Evolutionary conservation across 306 rosid species (phyloP), one percentile per base, ranked within the genome.

Genomic region (Biancaea sappan): DNA sequence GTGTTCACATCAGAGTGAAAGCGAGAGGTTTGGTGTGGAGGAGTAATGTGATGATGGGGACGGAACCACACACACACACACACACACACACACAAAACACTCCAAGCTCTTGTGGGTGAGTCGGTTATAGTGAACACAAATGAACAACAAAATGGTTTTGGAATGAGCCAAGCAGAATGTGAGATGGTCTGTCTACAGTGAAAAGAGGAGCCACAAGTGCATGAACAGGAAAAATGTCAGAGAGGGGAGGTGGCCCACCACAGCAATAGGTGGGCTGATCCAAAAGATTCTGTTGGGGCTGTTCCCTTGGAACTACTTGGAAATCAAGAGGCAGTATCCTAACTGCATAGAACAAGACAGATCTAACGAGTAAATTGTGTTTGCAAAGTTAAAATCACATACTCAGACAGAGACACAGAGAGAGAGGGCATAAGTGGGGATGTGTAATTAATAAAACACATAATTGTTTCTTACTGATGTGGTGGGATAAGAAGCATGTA

Each of bases 201-300:
- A 73, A 22, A 61, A 3, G 75, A 59, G 48, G 79, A 38, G 62
- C 76, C 34, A 75, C 41, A 76, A 66, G 62, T 74, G 83, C 84
- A 77, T 77, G 74, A 85, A 78, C 72, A 58, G 29, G 46, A 47
- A 60, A 22, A 46, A 34, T 62, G 58, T 82, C 82, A 67, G 28
- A 77, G n/a, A 56, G 6, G 52, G 47, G 76, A 48, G 48, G 79
- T 54, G 82, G 75, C 91, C 92, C 91, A 84, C 89, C 59, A 25
- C 31, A 73, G 83, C 68, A 84, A 71, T 81, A 86, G 82, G 77
- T 35, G 14, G 48, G 67, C 77, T 73, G 60, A 74, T 80, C 73
- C 80, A 75, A 75, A 82, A 84, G 88, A 87, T 91, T 91, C 91
- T 84, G 88, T 81, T 87, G 91, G 84, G 85, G 86, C 70, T 85